A percentile compares a stretch with the other conserved stretches of the same genome.
Conservation (phyloP, 306 rosid genomes). For the Alnus glutinosa region DNA sequence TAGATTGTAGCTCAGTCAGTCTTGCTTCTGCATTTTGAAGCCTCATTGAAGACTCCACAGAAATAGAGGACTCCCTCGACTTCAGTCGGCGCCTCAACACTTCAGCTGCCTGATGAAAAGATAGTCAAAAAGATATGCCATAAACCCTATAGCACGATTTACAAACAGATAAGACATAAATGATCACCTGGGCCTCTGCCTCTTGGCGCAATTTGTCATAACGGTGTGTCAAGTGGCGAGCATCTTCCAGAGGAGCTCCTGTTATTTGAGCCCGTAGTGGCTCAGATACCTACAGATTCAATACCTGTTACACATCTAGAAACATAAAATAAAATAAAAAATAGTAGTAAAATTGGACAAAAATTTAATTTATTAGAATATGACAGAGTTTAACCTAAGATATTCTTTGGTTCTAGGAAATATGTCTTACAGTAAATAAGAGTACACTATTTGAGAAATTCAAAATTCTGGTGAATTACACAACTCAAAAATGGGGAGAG, state of each 20-base stretch:
- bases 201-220: conserved; percentile 87
- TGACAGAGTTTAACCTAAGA: neutral
- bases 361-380: conserved; percentile 24
- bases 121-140: conserved; percentile 35
- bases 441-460: neutral
- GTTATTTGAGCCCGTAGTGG: conserved; percentile 82
- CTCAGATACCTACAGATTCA: conserved; percentile 70
- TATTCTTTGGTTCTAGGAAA: neutral
- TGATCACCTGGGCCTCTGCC: conserved; percentile 78
- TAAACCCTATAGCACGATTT: conserved; percentile 31
- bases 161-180: conserved; percentile 29
- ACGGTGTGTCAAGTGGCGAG: conserved; percentile 83
- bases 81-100: conserved; percentile 88
- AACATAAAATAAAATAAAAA: conserved; percentile 25
- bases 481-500: neutral
- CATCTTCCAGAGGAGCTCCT: conserved; percentile 97
- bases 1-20: conserved; percentile 77
- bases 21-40: conserved; percentile 86
- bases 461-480: neutral
- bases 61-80: conserved; percentile 66
- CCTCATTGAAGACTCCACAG: conserved; percentile 69
- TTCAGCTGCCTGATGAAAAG: conserved; percentile 76
- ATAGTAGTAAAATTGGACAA: conserved; percentile 25
- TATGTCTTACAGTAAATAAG: neutral
- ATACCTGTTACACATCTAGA: conserved; percentile 59